Conservation (phyloP, 805 yeast genomes). For the Kurtzmaniella cleridarum region DNA sequence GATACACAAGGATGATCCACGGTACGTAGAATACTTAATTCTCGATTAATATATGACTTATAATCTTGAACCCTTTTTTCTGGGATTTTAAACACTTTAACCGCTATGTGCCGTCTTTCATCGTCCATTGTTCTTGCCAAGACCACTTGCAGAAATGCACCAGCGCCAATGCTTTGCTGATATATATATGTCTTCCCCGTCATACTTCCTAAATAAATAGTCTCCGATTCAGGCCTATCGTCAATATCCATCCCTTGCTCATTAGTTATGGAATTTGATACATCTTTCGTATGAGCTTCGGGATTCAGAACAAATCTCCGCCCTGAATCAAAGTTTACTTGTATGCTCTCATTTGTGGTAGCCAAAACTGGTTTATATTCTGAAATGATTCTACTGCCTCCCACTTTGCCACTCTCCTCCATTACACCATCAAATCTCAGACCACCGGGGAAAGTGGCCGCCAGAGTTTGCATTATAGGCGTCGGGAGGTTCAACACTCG, state of each 20-base stretch:
- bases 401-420: background rate
- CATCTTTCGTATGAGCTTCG: constrained; percentile 3
- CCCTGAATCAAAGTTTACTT: background rate
- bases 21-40: constrained; percentile 56
- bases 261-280: constrained; percentile 28
- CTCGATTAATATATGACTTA: constrained; percentile 47
- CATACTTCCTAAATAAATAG: background rate
- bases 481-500: constrained; percentile 3
- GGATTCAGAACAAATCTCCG: background rate
- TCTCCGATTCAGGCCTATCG: background rate
- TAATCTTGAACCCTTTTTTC: constrained; percentile 19
- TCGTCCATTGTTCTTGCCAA: constrained; percentile 28
- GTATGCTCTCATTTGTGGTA: too few species aligned
- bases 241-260: constrained; percentile 7
- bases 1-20: constrained; percentile 66
- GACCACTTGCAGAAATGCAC: constrained; percentile 64
- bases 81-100: constrained; percentile 56
- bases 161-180: constrained; percentile 47
- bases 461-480: background rate
- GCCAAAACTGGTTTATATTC: too few species aligned
- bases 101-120: constrained; percentile 44
- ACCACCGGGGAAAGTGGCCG: constrained; percentile 1
- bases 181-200: background rate
- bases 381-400: too few species aligned
- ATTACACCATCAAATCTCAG: constrained; percentile 1